Percentiles rank a stretch among this genome's conserved stretches.
phyloP scores from a whole-genome alignment of 208 protist genomes.

The Crithidia expoeki region DNA sequence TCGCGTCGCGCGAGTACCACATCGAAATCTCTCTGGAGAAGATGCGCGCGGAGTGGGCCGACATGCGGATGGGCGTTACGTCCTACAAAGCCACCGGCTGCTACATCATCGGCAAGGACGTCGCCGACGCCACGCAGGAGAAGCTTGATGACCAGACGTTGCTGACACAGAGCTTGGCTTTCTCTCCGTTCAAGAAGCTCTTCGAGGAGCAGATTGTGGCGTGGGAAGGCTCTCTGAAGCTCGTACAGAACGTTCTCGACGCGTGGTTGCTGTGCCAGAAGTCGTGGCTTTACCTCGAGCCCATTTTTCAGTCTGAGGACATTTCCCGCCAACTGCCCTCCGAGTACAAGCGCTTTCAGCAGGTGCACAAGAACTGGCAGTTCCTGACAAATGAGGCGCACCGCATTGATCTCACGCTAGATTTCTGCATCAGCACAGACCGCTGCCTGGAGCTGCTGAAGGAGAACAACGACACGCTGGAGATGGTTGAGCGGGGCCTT shows the following conservation, averaged over 20 bases:
- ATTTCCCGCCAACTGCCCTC: constrained; percentile 94
- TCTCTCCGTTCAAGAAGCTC: constrained; percentile 97
- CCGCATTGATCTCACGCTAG: constrained; percentile 79
- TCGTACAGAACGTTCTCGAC: constrained; percentile 93
- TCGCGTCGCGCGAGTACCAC: constrained; percentile 95
- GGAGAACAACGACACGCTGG: constrained; percentile 95
- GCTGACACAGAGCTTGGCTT: constrained; percentile 95
- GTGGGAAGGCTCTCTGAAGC: constrained; percentile 93
- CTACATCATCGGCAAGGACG: constrained; percentile 90
- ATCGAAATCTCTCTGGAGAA: constrained; percentile 94
- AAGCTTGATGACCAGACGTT: constrained; percentile 96
- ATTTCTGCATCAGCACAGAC: constrained; percentile 85
- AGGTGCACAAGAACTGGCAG: constrained; percentile 96
- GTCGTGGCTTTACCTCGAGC: constrained; percentile 96
- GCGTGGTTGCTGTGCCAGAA: constrained; percentile 95
- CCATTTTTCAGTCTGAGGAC: constrained; percentile 97
- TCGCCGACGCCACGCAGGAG: constrained; percentile 94
- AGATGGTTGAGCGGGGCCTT: constrained; percentile 95
- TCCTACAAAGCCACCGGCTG: constrained; percentile 93
- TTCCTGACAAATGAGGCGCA: constrained; percentile 87
- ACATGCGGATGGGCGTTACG: constrained; percentile 83
- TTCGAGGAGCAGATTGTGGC: constrained; percentile 93
- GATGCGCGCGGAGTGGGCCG: constrained; percentile 95
- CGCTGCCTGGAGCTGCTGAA: constrained; percentile 86
- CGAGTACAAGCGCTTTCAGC: constrained; percentile 94